Evolutionary conservation across 768 basidiomycete genomes (phyloP).

Genomic region (Pleurotus citrinopileatus): DNA sequence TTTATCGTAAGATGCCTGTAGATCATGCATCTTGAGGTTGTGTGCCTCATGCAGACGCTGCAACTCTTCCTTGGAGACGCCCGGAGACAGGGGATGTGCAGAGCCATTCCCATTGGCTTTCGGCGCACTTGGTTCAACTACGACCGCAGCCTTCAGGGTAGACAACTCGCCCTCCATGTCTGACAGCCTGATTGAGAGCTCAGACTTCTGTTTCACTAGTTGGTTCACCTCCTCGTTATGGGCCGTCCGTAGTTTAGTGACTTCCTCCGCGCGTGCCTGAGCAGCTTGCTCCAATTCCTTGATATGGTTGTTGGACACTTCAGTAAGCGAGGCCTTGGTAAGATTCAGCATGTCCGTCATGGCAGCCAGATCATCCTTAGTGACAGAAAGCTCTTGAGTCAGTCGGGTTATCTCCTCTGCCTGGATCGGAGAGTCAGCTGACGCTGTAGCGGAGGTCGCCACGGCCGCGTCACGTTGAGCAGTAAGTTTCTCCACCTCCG

Average conservation of each 20-base stretch:
- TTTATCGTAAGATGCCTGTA: conserved; percentile 67
- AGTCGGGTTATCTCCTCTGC: conserved; percentile 54
- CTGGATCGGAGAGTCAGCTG: conserved; percentile 42
- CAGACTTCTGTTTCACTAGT: conserved; percentile 59
- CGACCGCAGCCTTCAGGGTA: conserved; percentile 55
- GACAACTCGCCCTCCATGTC: conserved; percentile 79
- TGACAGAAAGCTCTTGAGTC: conserved; percentile 51
- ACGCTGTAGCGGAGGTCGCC: conserved; percentile 34
- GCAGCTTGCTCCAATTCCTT: conserved; percentile 78
- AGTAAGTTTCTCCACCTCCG: conserved; percentile 55
- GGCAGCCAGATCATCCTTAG: conserved; percentile 69
- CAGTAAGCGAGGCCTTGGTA: conserved; percentile 67
- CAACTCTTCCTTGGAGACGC: conserved; percentile 74
- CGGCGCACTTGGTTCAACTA: conserved; percentile 45
- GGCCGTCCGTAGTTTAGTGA: conserved; percentile 52
- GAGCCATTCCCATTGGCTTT: conserved; percentile 53
- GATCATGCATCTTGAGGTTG: conserved; percentile 73
- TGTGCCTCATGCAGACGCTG: conserved; percentile 81
- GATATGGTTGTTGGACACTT: conserved; percentile 66
- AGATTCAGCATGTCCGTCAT: conserved; percentile 63
- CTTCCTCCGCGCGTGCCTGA: conserved; percentile 65
- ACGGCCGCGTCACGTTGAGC: conserved; percentile 66
- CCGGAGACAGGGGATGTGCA: conserved; percentile 36
- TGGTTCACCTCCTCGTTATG: conserved; percentile 61
- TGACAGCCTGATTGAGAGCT: conserved; percentile 58